Conservation (phyloP, 2,329 filamentous ascomycete species). For the Hypomyces perniciosus region DNA sequence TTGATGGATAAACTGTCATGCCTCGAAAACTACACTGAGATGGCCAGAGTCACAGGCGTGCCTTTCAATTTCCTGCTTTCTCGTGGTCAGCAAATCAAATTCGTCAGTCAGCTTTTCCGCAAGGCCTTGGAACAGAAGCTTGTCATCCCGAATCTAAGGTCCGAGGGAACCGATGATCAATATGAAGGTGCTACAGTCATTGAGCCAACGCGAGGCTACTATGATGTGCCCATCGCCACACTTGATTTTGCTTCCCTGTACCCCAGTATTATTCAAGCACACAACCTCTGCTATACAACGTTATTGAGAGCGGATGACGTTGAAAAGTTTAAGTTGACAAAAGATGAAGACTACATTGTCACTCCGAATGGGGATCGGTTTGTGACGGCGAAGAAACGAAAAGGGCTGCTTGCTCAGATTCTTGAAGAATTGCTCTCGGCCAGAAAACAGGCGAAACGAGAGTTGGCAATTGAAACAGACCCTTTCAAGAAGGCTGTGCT, state of each 20-base stretch:
- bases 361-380: conserved; percentile 95
- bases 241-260: conserved; percentile 98
- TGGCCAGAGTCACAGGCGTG: conserved; percentile 98
- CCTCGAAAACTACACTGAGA: conserved; percentile 98
- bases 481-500: conserved; percentile 97
- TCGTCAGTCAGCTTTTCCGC: conserved; percentile 93
- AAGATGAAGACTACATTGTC: conserved; percentile 92
- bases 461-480: conserved; percentile 82
- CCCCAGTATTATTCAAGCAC: conserved; percentile 96
- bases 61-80: conserved; percentile 93
- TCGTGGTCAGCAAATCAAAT: conserved; percentile 93
- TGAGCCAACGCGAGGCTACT: conserved; percentile 87
- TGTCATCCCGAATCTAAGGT: conserved; percentile 81
- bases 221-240: conserved; percentile 90
- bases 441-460: conserved; percentile 89
- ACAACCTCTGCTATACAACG: conserved; percentile 97
- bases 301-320: conserved; percentile 66
- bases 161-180: conserved; percentile 71
- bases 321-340: conserved; percentile 69
- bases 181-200: conserved; percentile 98
- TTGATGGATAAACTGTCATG: conserved; percentile 97
- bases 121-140: conserved; percentile 91
- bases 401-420: conserved; percentile 91
- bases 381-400: conserved; percentile 79
- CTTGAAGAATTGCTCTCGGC: conserved; percentile 87